A percentile compares a stretch with the other conserved stretches of the same genome.
Evolutionary conservation across 139 green algal genomes (phyloP).

Genomic region (Picochlorum sp.): DNA sequence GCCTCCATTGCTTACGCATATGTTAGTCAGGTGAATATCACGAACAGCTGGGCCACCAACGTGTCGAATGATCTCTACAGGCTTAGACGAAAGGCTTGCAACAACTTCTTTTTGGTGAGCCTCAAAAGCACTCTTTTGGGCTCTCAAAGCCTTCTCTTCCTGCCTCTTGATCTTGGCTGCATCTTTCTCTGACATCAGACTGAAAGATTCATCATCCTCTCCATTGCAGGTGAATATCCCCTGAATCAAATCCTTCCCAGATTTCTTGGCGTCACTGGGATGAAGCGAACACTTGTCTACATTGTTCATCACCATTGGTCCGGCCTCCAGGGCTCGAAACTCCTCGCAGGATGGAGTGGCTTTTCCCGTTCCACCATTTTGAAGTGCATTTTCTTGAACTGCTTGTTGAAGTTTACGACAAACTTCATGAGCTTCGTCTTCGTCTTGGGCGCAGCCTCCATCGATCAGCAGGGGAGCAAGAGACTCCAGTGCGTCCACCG

Average conservation of each 20-base stretch:
- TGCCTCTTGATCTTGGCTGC: constrained; percentile 49
- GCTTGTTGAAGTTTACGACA: constrained; percentile 14
- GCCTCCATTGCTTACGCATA: constrained; percentile 70
- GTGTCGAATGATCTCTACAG: constrained; percentile 34
- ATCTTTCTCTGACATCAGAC: constrained; percentile 44
- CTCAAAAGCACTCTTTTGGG: constrained; percentile 33
- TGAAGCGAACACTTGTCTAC: constrained; percentile 19
- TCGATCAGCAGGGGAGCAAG: constrained; percentile 18
- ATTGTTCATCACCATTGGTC: constrained; percentile 27
- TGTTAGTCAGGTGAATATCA: constrained; percentile 70
- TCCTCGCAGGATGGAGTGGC: background rate
- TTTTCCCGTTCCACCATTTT: background rate
- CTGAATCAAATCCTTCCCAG: constrained; percentile 31
- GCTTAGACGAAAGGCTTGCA: constrained; percentile 11
- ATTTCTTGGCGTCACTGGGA: constrained; percentile 18
- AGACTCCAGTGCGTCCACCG: constrained; percentile 13
- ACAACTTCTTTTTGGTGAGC: constrained; percentile 10
- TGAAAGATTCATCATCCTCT: constrained; percentile 15
- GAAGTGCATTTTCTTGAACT: background rate
- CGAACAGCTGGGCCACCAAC: constrained; percentile 28
- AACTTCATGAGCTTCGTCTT: constrained; percentile 5
- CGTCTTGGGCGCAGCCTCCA: constrained; percentile 15
- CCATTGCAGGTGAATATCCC: constrained; percentile 15
- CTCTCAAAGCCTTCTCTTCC: constrained; percentile 35
- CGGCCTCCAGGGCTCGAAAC: constrained; percentile 14